Evolutionary conservation across 2,329 filamentous ascomycete species (phyloP).

Genomic region (Alternaria arbusti): DNA sequence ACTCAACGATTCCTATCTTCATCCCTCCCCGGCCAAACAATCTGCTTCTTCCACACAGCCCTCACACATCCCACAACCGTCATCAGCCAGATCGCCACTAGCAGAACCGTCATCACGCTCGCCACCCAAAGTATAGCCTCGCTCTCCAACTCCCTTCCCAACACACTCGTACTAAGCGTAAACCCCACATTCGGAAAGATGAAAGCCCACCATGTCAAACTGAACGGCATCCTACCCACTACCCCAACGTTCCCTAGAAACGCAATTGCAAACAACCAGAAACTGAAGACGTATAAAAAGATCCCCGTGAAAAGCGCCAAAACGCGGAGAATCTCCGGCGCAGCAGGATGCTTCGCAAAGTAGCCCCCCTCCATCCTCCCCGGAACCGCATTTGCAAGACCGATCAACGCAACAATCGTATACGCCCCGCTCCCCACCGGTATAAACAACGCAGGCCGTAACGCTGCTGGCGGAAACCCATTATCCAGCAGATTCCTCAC

Average conservation of each 20-base stretch:
- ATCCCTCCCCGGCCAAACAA: slow-evolving; percentile 60
- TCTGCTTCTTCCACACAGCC: slow-evolving; percentile 58
- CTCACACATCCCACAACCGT: slow-evolving; percentile 56
- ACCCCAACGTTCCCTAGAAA: slow-evolving; percentile 32
- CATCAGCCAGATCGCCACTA: slow-evolving; percentile 60
- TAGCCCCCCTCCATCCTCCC: slow-evolving; percentile 42
- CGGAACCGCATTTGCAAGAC: slow-evolving; percentile 63
- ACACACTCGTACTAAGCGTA: slow-evolving; percentile 43
- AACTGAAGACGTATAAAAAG: slow-evolving; percentile 67
- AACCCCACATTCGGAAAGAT: slow-evolving; percentile 52
- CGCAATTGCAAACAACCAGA: slow-evolving; percentile 59
- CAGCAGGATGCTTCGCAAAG: slow-evolving; percentile 25
- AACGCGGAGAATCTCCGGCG: slow-evolving; percentile 46
- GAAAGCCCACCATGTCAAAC: slow-evolving; percentile 66
- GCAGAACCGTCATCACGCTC: slow-evolving; percentile 56
- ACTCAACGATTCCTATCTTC: slow-evolving; percentile 32
- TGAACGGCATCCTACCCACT: slow-evolving; percentile 54
- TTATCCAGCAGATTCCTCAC: slow-evolving; percentile 69
- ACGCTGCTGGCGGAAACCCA: slow-evolving; percentile 65
- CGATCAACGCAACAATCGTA: slow-evolving; percentile 72
- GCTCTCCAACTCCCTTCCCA: slow-evolving; percentile 42
- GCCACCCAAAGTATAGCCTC: slow-evolving; percentile 47
- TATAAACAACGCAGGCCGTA: slow-evolving; percentile 73
- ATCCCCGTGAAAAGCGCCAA: slow-evolving; percentile 55
- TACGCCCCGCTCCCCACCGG: slow-evolving; percentile 73